These are phyloP conservation scores for Yamadazyma laniorum DNA, from an alignment of 805 yeast genomes.

Conservation along the genomic window DNA sequence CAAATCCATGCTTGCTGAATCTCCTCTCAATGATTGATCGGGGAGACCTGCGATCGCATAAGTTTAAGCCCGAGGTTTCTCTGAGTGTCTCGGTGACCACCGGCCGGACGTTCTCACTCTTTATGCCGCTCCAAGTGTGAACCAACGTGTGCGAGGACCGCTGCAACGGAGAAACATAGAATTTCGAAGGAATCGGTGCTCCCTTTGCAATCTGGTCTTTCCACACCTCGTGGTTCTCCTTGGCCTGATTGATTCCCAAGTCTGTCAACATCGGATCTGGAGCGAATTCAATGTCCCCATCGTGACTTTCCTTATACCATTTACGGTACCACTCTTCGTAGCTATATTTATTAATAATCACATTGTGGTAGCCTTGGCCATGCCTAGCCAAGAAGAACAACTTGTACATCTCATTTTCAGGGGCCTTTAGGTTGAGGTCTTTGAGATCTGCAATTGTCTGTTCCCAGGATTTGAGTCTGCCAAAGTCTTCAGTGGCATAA, in stretches of 20 bases:
- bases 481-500: constrained; percentile 43
- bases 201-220: constrained; percentile 41
- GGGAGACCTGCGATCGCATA: constrained; percentile 57
- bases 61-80: constrained; percentile 59
- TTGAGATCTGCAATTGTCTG: constrained; percentile 30
- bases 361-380: constrained; percentile 69
- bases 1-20: constrained; percentile 35
- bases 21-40: constrained; percentile 38
- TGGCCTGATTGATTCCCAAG: constrained; percentile 56
- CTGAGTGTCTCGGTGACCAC: constrained; percentile 45
- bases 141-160: constrained; percentile 58
- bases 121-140: constrained; percentile 48
- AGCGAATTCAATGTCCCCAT: constrained; percentile 54
- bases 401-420: constrained; percentile 43
- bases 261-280: constrained; percentile 62
- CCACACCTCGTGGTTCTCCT: constrained; percentile 46
- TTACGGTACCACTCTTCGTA: constrained; percentile 53
- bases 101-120: constrained; percentile 25
- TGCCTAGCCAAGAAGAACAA: constrained; percentile 59
- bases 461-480: constrained; percentile 43
- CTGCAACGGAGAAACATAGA: constrained; percentile 63
- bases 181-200: constrained; percentile 54
- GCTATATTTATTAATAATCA: constrained; percentile 54
- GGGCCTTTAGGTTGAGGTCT: constrained; percentile 34
- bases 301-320: constrained; percentile 52